Percentiles rank a stretch among this genome's conserved stretches.
These are phyloP conservation scores for Cladorrhinum sp. DNA, from an alignment of 2,329 filamentous ascomycete genomes.

Conservation along the genomic window DNA sequence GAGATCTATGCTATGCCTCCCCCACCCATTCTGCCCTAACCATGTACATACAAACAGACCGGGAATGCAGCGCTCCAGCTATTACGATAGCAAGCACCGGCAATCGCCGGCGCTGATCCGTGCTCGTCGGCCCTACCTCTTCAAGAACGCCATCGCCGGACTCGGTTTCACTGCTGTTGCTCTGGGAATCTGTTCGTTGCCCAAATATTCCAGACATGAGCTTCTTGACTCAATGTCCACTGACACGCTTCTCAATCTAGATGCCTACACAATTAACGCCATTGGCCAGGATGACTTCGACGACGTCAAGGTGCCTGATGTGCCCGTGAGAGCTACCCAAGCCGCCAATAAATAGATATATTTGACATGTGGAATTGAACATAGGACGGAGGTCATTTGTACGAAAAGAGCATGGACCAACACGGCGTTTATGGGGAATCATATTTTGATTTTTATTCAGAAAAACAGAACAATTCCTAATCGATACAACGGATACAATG, in stretches of 20 bases:
- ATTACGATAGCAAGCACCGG: slow-evolving; percentile 86
- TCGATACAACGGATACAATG: not conserved
- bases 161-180: slow-evolving; percentile 71
- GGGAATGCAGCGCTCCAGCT: slow-evolving; percentile 59
- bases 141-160: slow-evolving; percentile 85
- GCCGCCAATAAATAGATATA: slow-evolving; percentile 31
- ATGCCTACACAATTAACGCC: slow-evolving; percentile 67
- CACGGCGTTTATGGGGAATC: slow-evolving; percentile 15
- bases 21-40: not conserved
- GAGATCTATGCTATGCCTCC: not conserved
- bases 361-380: not conserved
- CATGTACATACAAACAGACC: not conserved
- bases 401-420: slow-evolving; percentile 3
- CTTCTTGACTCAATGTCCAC: not conserved
- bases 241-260: slow-evolving; percentile 33
- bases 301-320: slow-evolving; percentile 85
- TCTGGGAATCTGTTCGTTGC: slow-evolving; percentile 77
- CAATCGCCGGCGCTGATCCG: slow-evolving; percentile 87
- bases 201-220: not conserved
- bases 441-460: slow-evolving; percentile 6
- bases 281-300: slow-evolving; percentile 97
- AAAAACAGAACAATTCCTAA: not conserved
- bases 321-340: slow-evolving; percentile 42
- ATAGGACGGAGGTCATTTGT: not conserved
- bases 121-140: slow-evolving; percentile 83